Evolutionary conservation across 345 rosid species (phyloP), one percentile per base, ranked within the genome.

Genomic region (Orychophragmus violaceus): DNA sequence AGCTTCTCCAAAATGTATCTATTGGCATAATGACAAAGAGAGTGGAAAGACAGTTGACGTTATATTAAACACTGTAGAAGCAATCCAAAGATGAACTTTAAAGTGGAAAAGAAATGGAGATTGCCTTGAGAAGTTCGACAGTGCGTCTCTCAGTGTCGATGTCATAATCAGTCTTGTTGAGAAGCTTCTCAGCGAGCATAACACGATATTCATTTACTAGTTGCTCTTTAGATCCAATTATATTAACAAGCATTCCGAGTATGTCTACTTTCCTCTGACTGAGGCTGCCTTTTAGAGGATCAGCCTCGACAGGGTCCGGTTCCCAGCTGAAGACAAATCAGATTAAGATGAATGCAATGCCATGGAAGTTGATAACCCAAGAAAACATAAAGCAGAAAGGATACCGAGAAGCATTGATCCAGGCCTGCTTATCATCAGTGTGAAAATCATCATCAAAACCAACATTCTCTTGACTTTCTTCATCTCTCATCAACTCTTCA

Each of bases 151-250:
- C 97, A 9, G 88, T 78, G 78, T 90, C 96, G 63, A 94, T 94
- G 69, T 90, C 97, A 74, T 94, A 90, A 74, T 88, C 99, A 53
- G 91, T 85, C 78, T 94, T 94, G 80, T 85, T 90, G 62, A 94
- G 88, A 80, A 94, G 97, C 83, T 94, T 90, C 69, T 94, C 97
- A 72, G 97, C 99, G 25, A 94, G 87, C 99, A 94, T 90, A 57
- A 90, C 88, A 44, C 96, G 90, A 75, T 90, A 94, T 79, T 94
- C 99, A 57, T 87, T 94, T 17, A 94, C 95, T 62, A 94, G 81
- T 70, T 90, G 97, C 74, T 94, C 97, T 77, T 94, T 90, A 3
- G 99, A 94, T 71, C 99, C 99, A 75, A 90, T 88, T 69, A 90
- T 90, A 69, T 92, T 79, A 41, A 90, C 97, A 80, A 94, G 81